These are phyloP conservation scores for Penicillium oxalicum DNA, from an alignment of 2,329 filamentous ascomycete species.

Conservation along the genomic window DNA sequence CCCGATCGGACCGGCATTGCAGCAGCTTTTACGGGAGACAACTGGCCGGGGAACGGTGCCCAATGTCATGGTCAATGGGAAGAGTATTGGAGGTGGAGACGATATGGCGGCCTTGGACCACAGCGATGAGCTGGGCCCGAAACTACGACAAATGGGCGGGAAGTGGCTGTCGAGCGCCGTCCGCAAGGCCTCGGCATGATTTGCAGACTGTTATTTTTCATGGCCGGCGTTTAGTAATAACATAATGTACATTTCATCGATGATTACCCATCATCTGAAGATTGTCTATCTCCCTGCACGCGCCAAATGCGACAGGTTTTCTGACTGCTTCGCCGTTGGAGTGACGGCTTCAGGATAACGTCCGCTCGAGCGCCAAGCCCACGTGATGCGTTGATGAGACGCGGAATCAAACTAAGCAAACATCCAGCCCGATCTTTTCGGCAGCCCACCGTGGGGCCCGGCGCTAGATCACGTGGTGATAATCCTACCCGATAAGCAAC, in stretches of 20 bases:
- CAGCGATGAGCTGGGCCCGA: constrained; percentile 61
- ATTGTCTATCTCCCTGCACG: too few species aligned
- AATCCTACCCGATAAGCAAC: constrained; percentile 22
- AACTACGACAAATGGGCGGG: constrained; percentile 66
- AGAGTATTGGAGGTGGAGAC: constrained; percentile 85
- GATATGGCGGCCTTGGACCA: constrained; percentile 69
- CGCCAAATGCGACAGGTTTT: too few species aligned
- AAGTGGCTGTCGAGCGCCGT: constrained; percentile 51
- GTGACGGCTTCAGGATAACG: too few species aligned
- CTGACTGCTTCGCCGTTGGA: too few species aligned
- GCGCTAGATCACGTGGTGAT: constrained; percentile 7
- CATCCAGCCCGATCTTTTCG: background rate
- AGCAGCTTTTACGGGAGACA: constrained; percentile 62
- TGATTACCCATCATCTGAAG: too few species aligned
- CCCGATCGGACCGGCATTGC: constrained; percentile 64
- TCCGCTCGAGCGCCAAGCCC: too few species aligned
- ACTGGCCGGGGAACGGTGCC: constrained; percentile 84
- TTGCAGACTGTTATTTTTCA: background rate
- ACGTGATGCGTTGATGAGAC: too few species aligned
- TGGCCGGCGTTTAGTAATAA: too few species aligned
- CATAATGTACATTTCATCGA: too few species aligned
- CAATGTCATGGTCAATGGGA: constrained; percentile 81
- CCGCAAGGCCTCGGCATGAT: constrained; percentile 2
- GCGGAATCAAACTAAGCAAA: too few species aligned
- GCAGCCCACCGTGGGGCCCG: background rate